A percentile compares a stretch with the other conserved stretches of the same genome.
phyloP scores from a whole-genome alignment of 2,329 filamentous ascomycete species.

The Sporothrix protearum region DNA sequence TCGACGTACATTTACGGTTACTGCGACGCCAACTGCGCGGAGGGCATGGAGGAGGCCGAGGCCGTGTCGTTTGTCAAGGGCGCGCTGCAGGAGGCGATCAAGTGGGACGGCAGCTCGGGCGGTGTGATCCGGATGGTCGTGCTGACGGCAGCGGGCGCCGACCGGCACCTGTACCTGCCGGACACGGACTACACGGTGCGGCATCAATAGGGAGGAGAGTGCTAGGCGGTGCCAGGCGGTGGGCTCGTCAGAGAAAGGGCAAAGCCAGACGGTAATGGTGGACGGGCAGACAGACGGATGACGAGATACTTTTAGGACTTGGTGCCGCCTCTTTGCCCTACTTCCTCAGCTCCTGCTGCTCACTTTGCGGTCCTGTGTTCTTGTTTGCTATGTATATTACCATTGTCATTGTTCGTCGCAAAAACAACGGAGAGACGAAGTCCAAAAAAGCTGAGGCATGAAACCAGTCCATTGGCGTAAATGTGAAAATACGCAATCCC shows the following conservation, averaged over 20 bases:
- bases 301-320: background rate
- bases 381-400: slow-evolving; percentile 8
- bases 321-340: background rate
- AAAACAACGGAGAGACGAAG: background rate
- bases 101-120: slow-evolving; percentile 98
- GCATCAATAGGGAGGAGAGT: slow-evolving; percentile 51
- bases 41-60: slow-evolving; percentile 88
- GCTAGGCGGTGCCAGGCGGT: no score
- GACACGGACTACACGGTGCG: slow-evolving; percentile 79
- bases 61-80: slow-evolving; percentile 92
- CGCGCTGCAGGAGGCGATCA: slow-evolving; percentile 89
- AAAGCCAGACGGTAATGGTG: no score
- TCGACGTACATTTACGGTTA: slow-evolving; percentile 99
- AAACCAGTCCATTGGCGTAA: background rate
- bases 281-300: background rate
- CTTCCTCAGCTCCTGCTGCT: background rate
- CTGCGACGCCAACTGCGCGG: slow-evolving; percentile 95
- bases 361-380: background rate
- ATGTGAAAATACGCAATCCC: background rate
- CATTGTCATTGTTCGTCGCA: slow-evolving; percentile 2
- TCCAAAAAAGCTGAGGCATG: background rate
- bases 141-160: slow-evolving; percentile 80
- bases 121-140: slow-evolving; percentile 98
- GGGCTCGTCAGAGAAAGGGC: no score
- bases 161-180: slow-evolving; percentile 91